These are phyloP conservation scores for Rusavskia elegans DNA, from an alignment of 495 filamentous ascomycete genomes.

Conservation along the genomic window DNA sequence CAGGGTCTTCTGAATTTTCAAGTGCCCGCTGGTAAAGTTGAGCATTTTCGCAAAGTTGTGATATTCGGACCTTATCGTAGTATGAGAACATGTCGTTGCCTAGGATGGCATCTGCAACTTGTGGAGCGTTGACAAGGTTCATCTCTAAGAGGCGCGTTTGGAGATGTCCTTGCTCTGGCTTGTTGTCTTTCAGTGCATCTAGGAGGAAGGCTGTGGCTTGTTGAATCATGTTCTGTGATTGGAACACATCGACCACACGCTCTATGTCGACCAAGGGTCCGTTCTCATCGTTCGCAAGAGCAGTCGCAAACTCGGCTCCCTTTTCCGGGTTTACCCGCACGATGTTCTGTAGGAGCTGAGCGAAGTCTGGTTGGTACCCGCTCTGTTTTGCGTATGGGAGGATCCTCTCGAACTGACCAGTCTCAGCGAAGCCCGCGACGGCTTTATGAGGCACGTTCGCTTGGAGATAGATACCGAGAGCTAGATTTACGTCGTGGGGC, in stretches of 20 bases:
- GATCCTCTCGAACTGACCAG: constrained; percentile 92
- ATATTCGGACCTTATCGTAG: constrained; percentile 79
- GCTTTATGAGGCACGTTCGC: constrained; percentile 84
- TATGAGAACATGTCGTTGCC: constrained; percentile 95
- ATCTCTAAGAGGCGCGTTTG: constrained; percentile 95
- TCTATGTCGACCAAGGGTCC: constrained; percentile 84
- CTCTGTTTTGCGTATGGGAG: constrained; percentile 70
- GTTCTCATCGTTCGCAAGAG: constrained; percentile 69
- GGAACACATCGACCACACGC: constrained; percentile 92
- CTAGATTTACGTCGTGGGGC: constrained; percentile 71
- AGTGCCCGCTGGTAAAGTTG: constrained; percentile 75
- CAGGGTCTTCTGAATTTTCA: constrained; percentile 84
- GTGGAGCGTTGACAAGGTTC: constrained; percentile 90
- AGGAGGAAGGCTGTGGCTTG: constrained; percentile 94
- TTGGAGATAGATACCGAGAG: constrained; percentile 70
- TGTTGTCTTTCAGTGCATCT: constrained; percentile 85
- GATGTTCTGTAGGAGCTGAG: constrained; percentile 78
- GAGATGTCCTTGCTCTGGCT: constrained; percentile 79
- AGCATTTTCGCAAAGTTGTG: constrained; percentile 81
- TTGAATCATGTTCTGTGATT: constrained; percentile 93
- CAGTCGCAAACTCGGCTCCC: constrained; percentile 80
- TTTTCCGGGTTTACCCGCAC: constrained; percentile 86
- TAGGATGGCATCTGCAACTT: constrained; percentile 94
- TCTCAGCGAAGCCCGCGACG: constrained; percentile 85
- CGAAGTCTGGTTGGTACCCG: constrained; percentile 85